A percentile compares a stretch with the other conserved stretches of the same genome.
These are phyloP conservation scores for Aspergillus ochraceoroseus DNA, from an alignment of 2,329 filamentous ascomycete species.

Conservation along the genomic window DNA sequence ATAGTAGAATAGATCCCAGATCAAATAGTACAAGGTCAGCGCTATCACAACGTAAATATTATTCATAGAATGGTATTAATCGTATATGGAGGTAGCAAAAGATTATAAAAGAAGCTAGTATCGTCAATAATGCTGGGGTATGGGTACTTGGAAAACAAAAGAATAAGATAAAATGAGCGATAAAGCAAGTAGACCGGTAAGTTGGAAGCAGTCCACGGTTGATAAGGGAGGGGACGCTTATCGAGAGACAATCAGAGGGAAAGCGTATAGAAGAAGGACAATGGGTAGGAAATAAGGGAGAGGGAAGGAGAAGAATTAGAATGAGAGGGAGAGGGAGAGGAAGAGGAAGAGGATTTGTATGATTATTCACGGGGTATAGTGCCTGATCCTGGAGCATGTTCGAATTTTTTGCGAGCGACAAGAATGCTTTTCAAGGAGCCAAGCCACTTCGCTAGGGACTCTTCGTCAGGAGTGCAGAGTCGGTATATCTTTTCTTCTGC, in stretches of 20 bases:
- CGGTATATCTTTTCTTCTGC: constrained; percentile 82
- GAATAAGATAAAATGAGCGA: constrained; percentile 7
- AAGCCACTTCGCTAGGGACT: constrained; percentile 74
- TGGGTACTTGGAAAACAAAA: constrained; percentile 17
- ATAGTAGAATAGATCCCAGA: too few species aligned
- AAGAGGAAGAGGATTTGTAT: background rate
- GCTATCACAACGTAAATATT: too few species aligned
- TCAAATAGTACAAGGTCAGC: too few species aligned
- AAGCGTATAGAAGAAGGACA: background rate
- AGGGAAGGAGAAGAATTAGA: background rate
- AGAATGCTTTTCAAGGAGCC: constrained; percentile 78
- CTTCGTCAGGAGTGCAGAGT: constrained; percentile 74
- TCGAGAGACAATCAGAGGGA: background rate
- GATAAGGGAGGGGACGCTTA: constrained; percentile 3
- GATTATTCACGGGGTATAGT: background rate
- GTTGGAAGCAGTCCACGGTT: background rate
- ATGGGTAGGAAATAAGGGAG: background rate
- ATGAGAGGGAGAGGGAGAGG: background rate
- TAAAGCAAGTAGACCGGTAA: background rate
- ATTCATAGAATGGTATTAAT: background rate
- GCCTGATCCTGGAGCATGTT: constrained; percentile 19
- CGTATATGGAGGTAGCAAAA: constrained; percentile 2
- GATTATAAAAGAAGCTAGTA: constrained; percentile 10
- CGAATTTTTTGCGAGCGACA: constrained; percentile 35
- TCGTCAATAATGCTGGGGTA: constrained; percentile 18